Percentiles rank a stretch among this genome's conserved stretches.
These are phyloP conservation scores for Pezicula radicicola DNA, from an alignment of 2,329 filamentous ascomycete genomes.

Conservation along the genomic window DNA sequence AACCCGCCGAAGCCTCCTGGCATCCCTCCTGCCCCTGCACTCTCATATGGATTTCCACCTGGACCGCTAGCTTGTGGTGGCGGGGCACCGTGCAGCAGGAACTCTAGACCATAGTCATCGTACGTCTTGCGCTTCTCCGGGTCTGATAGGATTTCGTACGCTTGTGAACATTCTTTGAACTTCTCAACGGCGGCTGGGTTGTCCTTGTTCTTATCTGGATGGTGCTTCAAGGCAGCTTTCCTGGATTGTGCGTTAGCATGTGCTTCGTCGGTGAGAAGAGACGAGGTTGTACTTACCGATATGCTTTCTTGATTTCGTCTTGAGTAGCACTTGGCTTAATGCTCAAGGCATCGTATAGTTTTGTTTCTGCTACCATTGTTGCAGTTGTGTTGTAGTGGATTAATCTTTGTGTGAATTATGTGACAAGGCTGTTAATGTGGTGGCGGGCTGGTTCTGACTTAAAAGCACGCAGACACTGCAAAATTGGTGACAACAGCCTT, in stretches of 20 bases:
- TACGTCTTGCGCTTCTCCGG: slow-evolving; percentile 96
- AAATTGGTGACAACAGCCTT: background rate
- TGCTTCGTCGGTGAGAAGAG: background rate
- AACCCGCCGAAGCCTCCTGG: slow-evolving; percentile 48
- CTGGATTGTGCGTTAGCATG: slow-evolving; percentile 38
- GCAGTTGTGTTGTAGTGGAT: background rate
- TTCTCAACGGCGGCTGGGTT: slow-evolving; percentile 82
- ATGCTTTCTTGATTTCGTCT: slow-evolving; percentile 97
- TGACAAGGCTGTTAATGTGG: background rate
- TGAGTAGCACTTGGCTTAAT: slow-evolving; percentile 78
- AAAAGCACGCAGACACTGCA: background rate
- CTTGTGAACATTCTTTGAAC: slow-evolving; percentile 97
- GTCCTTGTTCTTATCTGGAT: slow-evolving; percentile 98
- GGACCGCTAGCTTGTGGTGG: slow-evolving; percentile 57
- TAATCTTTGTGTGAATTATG: background rate
- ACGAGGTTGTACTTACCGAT: slow-evolving; percentile 57
- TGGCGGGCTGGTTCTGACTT: background rate
- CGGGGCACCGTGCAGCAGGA: slow-evolving; percentile 77
- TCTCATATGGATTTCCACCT: slow-evolving; percentile 58
- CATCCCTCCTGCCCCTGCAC: slow-evolving; percentile 47
- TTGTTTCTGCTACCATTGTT: slow-evolving; percentile 89
- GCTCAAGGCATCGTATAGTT: slow-evolving; percentile 84
- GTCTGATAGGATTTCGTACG: slow-evolving; percentile 96
- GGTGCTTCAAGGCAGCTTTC: slow-evolving; percentile 86
- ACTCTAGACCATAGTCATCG: slow-evolving; percentile 92